Evolutionary conservation across 768 basidiomycete genomes (phyloP).

Genomic region (Suillus alpinus): DNA sequence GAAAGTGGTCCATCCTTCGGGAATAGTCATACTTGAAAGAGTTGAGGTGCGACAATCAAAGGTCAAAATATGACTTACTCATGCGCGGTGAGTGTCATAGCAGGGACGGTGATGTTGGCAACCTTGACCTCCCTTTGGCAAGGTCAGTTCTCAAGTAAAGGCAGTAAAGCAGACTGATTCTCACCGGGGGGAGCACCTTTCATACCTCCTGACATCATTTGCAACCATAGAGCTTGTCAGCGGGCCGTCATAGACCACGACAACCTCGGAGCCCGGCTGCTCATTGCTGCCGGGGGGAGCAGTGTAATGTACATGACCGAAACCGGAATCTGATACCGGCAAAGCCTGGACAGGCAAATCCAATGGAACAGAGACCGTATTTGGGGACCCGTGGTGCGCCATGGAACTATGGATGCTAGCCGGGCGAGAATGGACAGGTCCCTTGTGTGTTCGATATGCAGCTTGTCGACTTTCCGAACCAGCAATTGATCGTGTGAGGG

Average conservation of each 20-base stretch:
- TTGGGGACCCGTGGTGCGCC: neutral
- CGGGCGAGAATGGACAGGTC: neutral
- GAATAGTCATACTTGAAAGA: constrained; percentile 3
- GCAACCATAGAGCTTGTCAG: constrained; percentile 18
- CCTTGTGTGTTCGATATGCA: neutral
- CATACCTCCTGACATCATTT: constrained; percentile 12
- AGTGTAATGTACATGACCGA: neutral
- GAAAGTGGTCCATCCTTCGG: constrained; percentile 42
- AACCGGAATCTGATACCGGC: neutral
- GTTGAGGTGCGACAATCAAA: neutral
- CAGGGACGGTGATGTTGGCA: neutral
- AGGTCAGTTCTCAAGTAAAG: neutral
- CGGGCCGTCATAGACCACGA: neutral
- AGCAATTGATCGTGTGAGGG: neutral
- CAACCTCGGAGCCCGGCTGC: constrained; percentile 8
- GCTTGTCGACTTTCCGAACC: neutral
- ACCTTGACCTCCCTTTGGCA: neutral
- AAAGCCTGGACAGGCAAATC: neutral
- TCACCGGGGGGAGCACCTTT: neutral
- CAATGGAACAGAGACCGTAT: neutral
- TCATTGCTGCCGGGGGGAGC: constrained; percentile 7
- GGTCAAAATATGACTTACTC: neutral
- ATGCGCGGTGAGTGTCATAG: neutral
- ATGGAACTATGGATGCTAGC: neutral
- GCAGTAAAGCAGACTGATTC: neutral